Evolutionary conservation across 2,329 filamentous ascomycete genomes (phyloP), one percentile per base, ranked within the genome.

Genomic region (Trichoderma asperellum): DNA sequence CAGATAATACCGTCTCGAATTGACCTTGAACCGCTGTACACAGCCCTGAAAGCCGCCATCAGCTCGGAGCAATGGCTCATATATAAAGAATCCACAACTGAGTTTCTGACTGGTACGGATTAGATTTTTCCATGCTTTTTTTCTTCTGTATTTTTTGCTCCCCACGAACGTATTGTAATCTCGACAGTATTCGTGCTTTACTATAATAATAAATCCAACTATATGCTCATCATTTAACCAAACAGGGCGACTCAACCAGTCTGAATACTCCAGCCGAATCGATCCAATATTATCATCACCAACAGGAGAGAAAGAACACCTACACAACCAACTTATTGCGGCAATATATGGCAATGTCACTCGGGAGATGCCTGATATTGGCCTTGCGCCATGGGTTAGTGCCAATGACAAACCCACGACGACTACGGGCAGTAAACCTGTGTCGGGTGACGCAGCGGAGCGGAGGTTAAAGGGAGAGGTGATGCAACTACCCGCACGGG

Each of bases 291-390:
- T 91, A 34, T 78, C 82, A 37, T 87, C 87, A 7, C 81, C 82
- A 73, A 86, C 83, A 76, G 86, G 87, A 73, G 87, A 89, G 71
- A 87, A 83, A 73, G 84, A 87, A 69, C 88, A 90, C 75, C 81
- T 90, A 3, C 89, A 92, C 75, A 91, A 92, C 77, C 88, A 90
- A 78, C 85, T 92, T 63, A 81, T 91, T 71, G 83, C 88, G 69
- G 88, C 87, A 68, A 88, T 91, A 74, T 89, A 89, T 77, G 88
- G 85, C 75, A 92, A 92, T 83, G 86, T 91, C 70, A 91, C 88
- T 43, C 83, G 89, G 69, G 89, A 91, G 77, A 87, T 90, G 83
- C 89, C 89, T 70, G 89, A 91, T 72, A 84, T 84, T 76, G 89
- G 89, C 74, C 85, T 90, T 75, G 89, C 89, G 59, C 87, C 88